phyloP scores from a whole-genome alignment of 2,329 filamentous ascomycete genomes.

The Ceratocystis eucalypticola region DNA sequence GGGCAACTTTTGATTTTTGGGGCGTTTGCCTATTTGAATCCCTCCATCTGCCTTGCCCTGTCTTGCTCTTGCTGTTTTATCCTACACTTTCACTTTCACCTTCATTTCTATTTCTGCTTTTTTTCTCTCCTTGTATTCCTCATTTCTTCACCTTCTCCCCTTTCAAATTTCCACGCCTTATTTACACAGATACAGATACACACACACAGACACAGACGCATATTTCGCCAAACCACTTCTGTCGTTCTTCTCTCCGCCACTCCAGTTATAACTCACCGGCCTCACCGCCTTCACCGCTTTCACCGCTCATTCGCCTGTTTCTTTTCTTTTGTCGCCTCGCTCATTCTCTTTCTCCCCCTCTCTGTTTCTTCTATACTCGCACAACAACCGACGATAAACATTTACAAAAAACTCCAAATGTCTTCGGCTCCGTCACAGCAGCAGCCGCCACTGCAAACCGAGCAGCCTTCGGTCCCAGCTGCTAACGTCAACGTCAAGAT shows the following conservation, averaged over 20 bases:
- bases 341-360: background rate
- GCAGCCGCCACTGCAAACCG: no score
- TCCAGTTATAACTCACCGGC: background rate
- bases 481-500: conserved; percentile 9
- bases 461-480: background rate
- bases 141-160: conserved; percentile 17
- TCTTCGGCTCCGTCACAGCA: no score
- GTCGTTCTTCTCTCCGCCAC: conserved; percentile 19
- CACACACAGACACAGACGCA: background rate
- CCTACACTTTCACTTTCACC: conserved; percentile 14
- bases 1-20: background rate
- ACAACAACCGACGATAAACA: no score
- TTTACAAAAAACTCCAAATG: no score
- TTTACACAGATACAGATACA: background rate
- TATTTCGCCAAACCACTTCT: background rate
- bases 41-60: conserved; percentile 14
- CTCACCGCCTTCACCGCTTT: background rate
- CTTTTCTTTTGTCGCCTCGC: background rate
- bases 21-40: conserved; percentile 7
- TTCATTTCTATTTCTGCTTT: conserved; percentile 17
- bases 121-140: conserved; percentile 11
- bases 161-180: background rate
- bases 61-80: conserved; percentile 18
- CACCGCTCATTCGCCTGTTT: background rate
- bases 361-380: no score